Percentiles rank a stretch among this genome's conserved stretches.
Conservation (phyloP, 2,329 filamentous ascomycete genomes). For the Dothideomycetes sp. region DNA sequence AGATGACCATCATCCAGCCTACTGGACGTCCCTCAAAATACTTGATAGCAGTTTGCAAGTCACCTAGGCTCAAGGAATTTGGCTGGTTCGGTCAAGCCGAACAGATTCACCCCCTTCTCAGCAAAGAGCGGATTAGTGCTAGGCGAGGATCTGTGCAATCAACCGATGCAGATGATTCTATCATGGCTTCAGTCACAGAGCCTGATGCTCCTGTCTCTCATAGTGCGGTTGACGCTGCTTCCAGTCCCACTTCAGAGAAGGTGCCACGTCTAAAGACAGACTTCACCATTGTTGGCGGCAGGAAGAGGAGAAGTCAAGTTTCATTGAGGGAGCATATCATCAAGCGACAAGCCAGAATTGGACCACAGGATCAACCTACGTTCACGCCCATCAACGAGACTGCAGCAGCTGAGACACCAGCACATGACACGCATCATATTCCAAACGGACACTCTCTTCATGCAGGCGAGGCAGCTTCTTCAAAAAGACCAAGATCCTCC, state of each 20-base stretch:
- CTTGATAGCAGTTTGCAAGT: conserved; percentile 32
- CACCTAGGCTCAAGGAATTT: conserved; percentile 20
- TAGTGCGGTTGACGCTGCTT: too few relatives aligned
- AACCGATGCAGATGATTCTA: too few relatives aligned
- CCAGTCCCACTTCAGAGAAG: too few relatives aligned
- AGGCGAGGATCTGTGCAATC: too few relatives aligned
- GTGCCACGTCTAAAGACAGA: background rate
- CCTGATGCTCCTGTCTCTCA: too few relatives aligned
- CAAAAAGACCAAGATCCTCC: background rate
- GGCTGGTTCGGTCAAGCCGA: conserved; percentile 22
- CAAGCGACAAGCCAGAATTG: background rate
- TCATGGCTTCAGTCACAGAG: too few relatives aligned
- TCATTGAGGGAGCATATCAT: background rate
- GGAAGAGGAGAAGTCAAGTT: background rate
- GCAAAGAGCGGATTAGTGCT: too few relatives aligned
- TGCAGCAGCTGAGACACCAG: too few relatives aligned
- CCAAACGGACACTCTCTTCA: too few relatives aligned
- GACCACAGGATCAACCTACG: background rate
- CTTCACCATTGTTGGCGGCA: background rate
- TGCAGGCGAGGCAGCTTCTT: background rate
- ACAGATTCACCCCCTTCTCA: too few relatives aligned
- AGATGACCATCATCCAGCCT: conserved; percentile 15
- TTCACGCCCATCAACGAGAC: background rate
- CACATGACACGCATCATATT: too few relatives aligned
- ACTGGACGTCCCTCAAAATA: conserved; percentile 32